phyloP scores from a whole-genome alignment of 2,329 filamentous ascomycete genomes.

The Pseudophaeomoniella oleicola region DNA sequence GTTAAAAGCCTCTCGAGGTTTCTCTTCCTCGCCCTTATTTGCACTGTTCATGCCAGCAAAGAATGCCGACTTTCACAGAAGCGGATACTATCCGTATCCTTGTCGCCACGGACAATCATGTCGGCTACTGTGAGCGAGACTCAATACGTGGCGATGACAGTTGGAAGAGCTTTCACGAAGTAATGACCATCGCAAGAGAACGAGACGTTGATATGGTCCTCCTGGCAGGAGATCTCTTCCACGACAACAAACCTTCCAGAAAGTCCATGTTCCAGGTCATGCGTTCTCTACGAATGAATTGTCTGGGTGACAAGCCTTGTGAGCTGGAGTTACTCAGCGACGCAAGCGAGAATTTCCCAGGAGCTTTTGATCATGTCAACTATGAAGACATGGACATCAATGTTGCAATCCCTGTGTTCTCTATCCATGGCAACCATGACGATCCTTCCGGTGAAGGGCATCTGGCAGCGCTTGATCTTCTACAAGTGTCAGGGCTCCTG shows the following conservation, averaged over 20 bases:
- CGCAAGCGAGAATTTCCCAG: conserved; percentile 77
- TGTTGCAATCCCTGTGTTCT: conserved; percentile 91
- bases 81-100: conserved; percentile 88
- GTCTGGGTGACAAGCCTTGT: conserved; percentile 87
- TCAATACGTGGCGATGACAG: conserved; percentile 91
- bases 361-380: conserved; percentile 85
- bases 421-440: conserved; percentile 96
- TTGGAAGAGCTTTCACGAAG: conserved; percentile 90
- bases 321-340: conserved; percentile 91
- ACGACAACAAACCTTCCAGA: conserved; percentile 92
- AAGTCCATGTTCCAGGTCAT: conserved; percentile 97
- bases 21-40: conserved; percentile 5
- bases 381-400: conserved; percentile 98
- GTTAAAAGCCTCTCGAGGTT: conserved; percentile 8
- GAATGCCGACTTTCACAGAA: conserved; percentile 18
- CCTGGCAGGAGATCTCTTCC: conserved; percentile 86
- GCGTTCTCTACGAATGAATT: conserved; percentile 84
- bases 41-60: conserved; percentile 1
- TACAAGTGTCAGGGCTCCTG: conserved; percentile 79
- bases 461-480: conserved; percentile 74
- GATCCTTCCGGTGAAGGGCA: conserved; percentile 95
- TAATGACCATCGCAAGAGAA: conserved; percentile 74
- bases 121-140: conserved; percentile 89
- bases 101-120: conserved; percentile 92
- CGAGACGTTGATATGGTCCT: conserved; percentile 97